Conservation (phyloP, 202 grass and related monocot genomes). For the Elaeis oleifera region DNA sequence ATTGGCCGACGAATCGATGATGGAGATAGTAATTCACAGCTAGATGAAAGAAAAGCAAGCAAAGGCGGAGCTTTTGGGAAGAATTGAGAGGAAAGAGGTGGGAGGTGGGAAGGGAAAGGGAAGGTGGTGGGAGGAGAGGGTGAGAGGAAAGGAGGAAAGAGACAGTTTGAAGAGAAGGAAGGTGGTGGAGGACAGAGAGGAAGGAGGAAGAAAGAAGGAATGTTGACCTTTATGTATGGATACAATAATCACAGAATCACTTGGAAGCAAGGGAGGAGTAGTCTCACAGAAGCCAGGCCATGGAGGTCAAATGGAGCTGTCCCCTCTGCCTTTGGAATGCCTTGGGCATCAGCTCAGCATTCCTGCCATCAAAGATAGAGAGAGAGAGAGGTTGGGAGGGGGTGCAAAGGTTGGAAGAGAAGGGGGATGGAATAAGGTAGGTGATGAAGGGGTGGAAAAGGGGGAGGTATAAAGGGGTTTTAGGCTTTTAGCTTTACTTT, state of each 20-base stretch:
- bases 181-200: constrained; percentile 9
- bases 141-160: constrained; percentile 14
- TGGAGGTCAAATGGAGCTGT: not conserved
- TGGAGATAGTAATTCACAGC: constrained; percentile 6
- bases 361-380: constrained; percentile 15
- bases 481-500: too few species aligned
- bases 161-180: constrained; percentile 24
- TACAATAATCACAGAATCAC: too few species aligned
- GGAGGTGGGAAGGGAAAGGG: not conserved
- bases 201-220: constrained; percentile 19
- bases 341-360: constrained; percentile 9
- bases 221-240: constrained; percentile 7
- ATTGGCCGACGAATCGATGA: constrained; percentile 13
- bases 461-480: too few species aligned
- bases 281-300: not conserved
- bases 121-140: constrained; percentile 6
- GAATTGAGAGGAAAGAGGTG: not conserved
- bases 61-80: constrained; percentile 2
- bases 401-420: too few species aligned
- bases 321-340: constrained; percentile 5
- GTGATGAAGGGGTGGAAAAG: too few species aligned
- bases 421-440: too few species aligned
- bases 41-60: not conserved
- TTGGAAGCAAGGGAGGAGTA: too few species aligned
- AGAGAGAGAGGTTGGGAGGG: too few species aligned